These are phyloP conservation scores for Ceratobasidium sp. DNA, from an alignment of 1,284 basidiomycete species.

Conservation along the genomic window DNA sequence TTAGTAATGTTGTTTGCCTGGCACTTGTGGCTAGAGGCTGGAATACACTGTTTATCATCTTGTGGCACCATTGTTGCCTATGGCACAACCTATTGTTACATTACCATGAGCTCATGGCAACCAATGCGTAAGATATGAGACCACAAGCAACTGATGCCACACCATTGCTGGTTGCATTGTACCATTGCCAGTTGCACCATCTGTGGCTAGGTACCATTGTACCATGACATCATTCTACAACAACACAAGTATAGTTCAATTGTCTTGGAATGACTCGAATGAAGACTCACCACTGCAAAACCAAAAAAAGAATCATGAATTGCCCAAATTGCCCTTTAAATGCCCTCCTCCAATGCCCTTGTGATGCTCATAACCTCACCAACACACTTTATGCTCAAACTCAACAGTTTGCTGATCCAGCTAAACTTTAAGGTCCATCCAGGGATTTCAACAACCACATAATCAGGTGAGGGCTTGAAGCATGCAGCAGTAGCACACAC, in stretches of 20 bases:
- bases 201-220: too few species aligned
- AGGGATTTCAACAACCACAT: conserved; percentile 98
- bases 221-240: conserved; percentile 83
- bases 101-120: too few species aligned
- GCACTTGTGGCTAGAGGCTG: too few species aligned
- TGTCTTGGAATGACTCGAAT: not conserved
- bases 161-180: too few species aligned
- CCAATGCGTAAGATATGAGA: too few species aligned
- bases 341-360: conserved; percentile 96
- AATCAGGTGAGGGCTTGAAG: conserved; percentile 98
- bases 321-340: conserved; percentile 97
- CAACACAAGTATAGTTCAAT: not conserved
- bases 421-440: conserved; percentile 99
- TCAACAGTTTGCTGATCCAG: conserved; percentile 87
- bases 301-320: conserved; percentile 96
- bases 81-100: too few species aligned
- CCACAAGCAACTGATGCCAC: too few species aligned
- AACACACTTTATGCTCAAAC: conserved; percentile 98
- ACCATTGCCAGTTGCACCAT: too few species aligned
- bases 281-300: conserved; percentile 79
- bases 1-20: too few species aligned
- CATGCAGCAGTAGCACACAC: conserved; percentile 97
- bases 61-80: too few species aligned
- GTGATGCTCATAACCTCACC: conserved; percentile 99
- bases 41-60: too few species aligned